Evolutionary conservation across 2,329 filamentous ascomycete genomes (phyloP).

Genomic region (Mycosphaerella sp.): DNA sequence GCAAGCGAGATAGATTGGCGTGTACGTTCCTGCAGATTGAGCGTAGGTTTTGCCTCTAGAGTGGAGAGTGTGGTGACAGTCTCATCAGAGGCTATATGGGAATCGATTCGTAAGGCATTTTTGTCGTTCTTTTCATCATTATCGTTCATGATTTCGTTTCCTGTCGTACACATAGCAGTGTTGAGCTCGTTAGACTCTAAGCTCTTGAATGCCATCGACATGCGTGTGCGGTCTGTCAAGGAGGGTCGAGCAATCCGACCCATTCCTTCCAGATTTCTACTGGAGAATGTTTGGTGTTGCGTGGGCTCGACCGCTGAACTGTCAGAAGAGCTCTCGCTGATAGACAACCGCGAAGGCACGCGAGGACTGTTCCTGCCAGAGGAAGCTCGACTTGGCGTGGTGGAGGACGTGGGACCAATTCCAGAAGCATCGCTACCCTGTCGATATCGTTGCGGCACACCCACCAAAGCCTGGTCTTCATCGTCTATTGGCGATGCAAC

Average conservation of each 20-base stretch:
- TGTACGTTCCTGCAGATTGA: conserved; percentile 64
- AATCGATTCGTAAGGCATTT: neutral
- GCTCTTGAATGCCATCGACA: conserved; percentile 38
- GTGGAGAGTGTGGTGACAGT: conserved; percentile 31
- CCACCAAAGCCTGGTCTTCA: conserved; percentile 6
- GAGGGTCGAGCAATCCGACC: conserved; percentile 32
- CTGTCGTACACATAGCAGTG: neutral
- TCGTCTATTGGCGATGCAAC: conserved; percentile 19
- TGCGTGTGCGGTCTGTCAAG: conserved; percentile 43
- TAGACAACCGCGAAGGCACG: conserved; percentile 9
- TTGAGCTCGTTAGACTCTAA: conserved; percentile 10
- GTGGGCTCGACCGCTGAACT: conserved; percentile 16
- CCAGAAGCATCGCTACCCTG: conserved; percentile 14
- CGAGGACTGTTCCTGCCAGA: conserved; percentile 13
- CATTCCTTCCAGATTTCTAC: conserved; percentile 9
- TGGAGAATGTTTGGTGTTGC: neutral
- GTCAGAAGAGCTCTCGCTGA: conserved; percentile 18
- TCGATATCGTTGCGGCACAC: conserved; percentile 10
- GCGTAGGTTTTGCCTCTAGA: neutral
- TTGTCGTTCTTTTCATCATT: neutral
- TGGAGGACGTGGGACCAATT: conserved; percentile 2
- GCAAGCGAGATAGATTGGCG: conserved; percentile 69
- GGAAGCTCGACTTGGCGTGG: conserved; percentile 10
- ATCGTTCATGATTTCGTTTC: neutral
- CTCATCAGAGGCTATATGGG: conserved; percentile 13